Evolutionary conservation across 2,329 filamentous ascomycete species (phyloP), one percentile per base, ranked within the genome.

Genomic region (Botrytis hyacinthi): DNA sequence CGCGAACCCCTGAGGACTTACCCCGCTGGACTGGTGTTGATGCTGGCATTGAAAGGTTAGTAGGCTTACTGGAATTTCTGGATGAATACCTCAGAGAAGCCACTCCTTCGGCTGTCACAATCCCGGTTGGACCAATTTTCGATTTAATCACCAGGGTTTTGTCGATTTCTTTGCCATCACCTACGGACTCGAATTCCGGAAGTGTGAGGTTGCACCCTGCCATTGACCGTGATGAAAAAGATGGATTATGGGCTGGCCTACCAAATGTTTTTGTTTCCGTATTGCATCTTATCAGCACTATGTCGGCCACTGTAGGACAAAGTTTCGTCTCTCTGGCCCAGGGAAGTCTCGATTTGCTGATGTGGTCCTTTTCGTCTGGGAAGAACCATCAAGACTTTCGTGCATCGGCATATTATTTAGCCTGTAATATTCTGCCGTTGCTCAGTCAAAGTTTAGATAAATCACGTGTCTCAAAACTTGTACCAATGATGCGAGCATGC

Each of bases 221-320:
- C 75, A 89, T 96, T 75, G 87, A 90, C 46, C 89, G 92, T 75
- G 93, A 97, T 68, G 95, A 98, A 82, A 91, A 91, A 75, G 93
- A 97, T 71, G 89, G 91, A 62, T 86, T 98, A 5, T 95, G 92
- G 88, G 84, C 87, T 65, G 85, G 89, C 29, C 85, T 98, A 18
- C 93, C 95, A 7, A 85, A 87, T 16, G 88, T 98, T 57, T 94
- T 98, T 79, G 82, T 90, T 22, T 89, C 92, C 22, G 87, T 89
- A n/a, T 83, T 97, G 71, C 82, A 87, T 35, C 82, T 97, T 1
- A 82, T 93, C 35, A 81, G 85, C 14, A 82, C 84, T 18, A 80
- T 96, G 63, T 80, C 89, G 35, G 81, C 85, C 71, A 87, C 91
- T 18, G 84, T 95, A 37, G 86, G 86, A 44, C 82, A 83, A 26